Evolutionary conservation across 1,284 basidiomycete species (phyloP).

Genomic region (Microstroma glucosiphilum): DNA sequence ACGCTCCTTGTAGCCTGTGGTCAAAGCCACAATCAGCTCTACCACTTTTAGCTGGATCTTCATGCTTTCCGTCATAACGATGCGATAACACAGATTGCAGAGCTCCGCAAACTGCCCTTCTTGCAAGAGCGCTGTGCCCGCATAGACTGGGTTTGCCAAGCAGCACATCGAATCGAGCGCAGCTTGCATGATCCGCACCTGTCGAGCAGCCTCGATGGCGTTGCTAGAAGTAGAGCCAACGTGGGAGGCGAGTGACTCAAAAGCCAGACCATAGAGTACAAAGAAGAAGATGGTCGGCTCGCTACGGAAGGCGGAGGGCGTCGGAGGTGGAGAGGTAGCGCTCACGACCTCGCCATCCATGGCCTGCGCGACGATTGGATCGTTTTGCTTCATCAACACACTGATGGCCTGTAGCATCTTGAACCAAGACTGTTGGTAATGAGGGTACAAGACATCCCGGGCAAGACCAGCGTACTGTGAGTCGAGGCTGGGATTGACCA

Average conservation of each 20-base stretch:
- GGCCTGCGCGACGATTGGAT: conserved; percentile 66
- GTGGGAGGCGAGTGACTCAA: conserved; percentile 73
- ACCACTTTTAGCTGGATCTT: conserved; percentile 68
- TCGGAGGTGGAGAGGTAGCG: conserved; percentile 21
- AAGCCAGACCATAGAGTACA: conserved; percentile 83
- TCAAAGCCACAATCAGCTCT: conserved; percentile 64
- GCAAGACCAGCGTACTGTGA: conserved; percentile 78
- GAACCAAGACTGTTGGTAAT: conserved; percentile 65
- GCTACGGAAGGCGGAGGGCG: conserved; percentile 3
- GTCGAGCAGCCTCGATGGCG: conserved; percentile 51
- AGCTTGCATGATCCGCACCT: conserved; percentile 51
- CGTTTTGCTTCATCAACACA: conserved; percentile 66
- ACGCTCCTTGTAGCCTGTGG: conserved; percentile 57
- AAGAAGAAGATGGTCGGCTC: conserved; percentile 80
- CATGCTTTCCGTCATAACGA: conserved; percentile 78
- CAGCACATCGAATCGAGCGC: conserved; percentile 72
- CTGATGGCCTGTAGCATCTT: conserved; percentile 81
- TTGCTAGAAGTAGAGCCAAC: conserved; percentile 56
- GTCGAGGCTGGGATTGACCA: conserved; percentile 57
- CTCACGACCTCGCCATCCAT: conserved; percentile 67
- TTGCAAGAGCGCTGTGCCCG: conserved; percentile 67
- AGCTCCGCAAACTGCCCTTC: conserved; percentile 86
- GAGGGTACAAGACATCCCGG: conserved; percentile 76
- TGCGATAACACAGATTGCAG: conserved; percentile 75
- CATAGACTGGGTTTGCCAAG: conserved; percentile 70